Evolutionary conservation across 2,329 filamentous ascomycete genomes (phyloP).

Genomic region (Colletotrichum spaethianum): DNA sequence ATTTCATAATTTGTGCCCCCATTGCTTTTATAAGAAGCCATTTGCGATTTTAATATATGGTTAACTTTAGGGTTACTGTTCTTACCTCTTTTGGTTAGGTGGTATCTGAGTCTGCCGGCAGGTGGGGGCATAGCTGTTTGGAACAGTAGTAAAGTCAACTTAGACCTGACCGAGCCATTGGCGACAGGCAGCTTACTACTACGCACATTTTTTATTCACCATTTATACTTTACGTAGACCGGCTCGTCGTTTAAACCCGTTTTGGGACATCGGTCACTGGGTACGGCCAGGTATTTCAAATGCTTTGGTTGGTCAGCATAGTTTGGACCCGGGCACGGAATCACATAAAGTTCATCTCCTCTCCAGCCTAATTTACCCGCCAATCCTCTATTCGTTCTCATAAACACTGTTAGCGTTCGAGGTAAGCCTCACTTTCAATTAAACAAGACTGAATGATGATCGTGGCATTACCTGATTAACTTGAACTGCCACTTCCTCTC

Average conservation of each 20-base stretch:
- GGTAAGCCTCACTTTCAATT: slow-evolving; percentile 1
- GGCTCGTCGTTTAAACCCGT: neutral
- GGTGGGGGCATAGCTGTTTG: neutral
- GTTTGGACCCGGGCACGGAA: neutral
- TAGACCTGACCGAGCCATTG: too few relatives aligned
- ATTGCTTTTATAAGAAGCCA: neutral
- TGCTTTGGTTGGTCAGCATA: too few relatives aligned
- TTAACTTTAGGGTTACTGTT: neutral
- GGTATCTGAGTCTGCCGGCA: neutral
- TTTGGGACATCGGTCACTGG: neutral
- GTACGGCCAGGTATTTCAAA: too few relatives aligned
- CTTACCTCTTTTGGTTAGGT: neutral
- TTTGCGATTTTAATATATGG: neutral
- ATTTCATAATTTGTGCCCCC: too few relatives aligned
- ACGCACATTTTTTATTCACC: neutral
- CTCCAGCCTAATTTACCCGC: neutral
- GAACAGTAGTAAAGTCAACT: neutral
- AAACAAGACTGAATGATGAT: neutral
- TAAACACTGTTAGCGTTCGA: neutral
- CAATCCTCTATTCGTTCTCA: neutral
- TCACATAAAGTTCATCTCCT: neutral
- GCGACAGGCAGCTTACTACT: neutral
- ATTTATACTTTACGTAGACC: neutral
- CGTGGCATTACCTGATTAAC: neutral
- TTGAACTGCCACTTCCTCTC: neutral